phyloP scores from a whole-genome alignment of 257 asterid species.

The Fraxinus quadrangulata region DNA sequence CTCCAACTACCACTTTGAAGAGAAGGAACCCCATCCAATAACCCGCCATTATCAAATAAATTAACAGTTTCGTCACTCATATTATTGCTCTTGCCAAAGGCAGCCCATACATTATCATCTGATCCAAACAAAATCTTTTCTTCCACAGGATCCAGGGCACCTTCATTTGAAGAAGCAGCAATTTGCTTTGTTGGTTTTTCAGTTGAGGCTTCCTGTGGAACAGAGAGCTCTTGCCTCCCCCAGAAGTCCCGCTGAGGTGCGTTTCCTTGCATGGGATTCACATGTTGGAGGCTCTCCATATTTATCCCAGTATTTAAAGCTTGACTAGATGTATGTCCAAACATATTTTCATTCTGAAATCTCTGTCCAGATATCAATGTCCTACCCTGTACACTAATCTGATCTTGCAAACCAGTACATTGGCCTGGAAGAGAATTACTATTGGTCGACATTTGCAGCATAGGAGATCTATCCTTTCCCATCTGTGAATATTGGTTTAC shows the following conservation, averaged over 20 bases:
- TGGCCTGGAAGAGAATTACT: conserved; percentile 51
- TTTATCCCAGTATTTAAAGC: conserved; percentile 35
- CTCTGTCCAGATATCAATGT: conserved; percentile 46
- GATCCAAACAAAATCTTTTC: conserved; percentile 88
- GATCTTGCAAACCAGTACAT: conserved; percentile 43
- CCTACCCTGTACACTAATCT: conserved; percentile 44
- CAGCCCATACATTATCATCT: conserved; percentile 74
- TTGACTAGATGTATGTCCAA: conserved; percentile 49
- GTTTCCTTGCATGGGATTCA: conserved; percentile 46
- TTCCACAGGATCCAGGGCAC: conserved; percentile 81
- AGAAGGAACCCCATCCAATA: conserved; percentile 50
- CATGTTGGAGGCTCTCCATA: conserved; percentile 52
- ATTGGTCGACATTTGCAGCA: conserved; percentile 48
- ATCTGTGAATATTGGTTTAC: conserved; percentile 55
- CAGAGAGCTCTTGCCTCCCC: conserved; percentile 46
- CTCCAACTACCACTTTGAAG: conserved; percentile 94
- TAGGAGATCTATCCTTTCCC: conserved; percentile 48
- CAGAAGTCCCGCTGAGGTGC: conserved; percentile 40
- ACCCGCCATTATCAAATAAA: conserved; percentile 52
- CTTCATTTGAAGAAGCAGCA: conserved; percentile 52
- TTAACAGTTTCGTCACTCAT: conserved; percentile 55
- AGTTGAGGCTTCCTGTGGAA: conserved; percentile 41
- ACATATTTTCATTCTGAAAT: conserved; percentile 50
- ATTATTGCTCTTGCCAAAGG: conserved; percentile 60
- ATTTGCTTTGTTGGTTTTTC: conserved; percentile 41